These are phyloP conservation scores for Podila epicladia DNA, from an alignment of 192 early-diverging fungal genomes.

Conservation along the genomic window DNA sequence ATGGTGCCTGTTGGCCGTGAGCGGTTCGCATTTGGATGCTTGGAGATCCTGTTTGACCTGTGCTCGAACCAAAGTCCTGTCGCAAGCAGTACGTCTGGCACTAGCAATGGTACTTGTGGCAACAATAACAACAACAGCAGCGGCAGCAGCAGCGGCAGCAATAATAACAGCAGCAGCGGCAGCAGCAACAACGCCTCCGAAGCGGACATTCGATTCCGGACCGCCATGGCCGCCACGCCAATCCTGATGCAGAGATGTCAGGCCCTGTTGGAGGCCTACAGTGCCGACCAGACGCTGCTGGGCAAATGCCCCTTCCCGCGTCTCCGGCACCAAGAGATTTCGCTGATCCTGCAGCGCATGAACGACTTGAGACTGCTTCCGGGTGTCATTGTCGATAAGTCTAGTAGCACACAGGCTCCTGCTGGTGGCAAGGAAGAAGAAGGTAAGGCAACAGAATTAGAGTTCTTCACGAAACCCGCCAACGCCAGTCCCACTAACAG, in stretches of 20 bases:
- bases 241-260: conserved; percentile 72
- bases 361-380: conserved; percentile 18
- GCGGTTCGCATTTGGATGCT: conserved; percentile 70
- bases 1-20: conserved; percentile 73
- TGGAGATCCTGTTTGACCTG: conserved; percentile 72
- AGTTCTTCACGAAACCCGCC: too few species aligned
- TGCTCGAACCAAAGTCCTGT: conserved; percentile 52
- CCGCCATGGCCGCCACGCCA: conserved; percentile 69
- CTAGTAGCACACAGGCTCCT: neutral
- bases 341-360: conserved; percentile 21
- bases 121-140: neutral
- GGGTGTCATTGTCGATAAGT: conserved; percentile 45
- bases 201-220: conserved; percentile 58
- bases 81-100: neutral
- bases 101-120: neutral
- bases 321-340: conserved; percentile 45
- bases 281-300: conserved; percentile 69
- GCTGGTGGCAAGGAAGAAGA: too few species aligned
- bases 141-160: neutral
- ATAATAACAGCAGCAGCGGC: neutral
- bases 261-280: conserved; percentile 65
- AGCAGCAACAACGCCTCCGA: conserved; percentile 33
- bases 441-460: too few species aligned
- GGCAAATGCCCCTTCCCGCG: conserved; percentile 78
- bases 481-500: too few species aligned